Evolutionary conservation across 2,329 filamentous ascomycete species (phyloP), one percentile per base, ranked within the genome.

Genomic region (Talaromyces sp.): DNA sequence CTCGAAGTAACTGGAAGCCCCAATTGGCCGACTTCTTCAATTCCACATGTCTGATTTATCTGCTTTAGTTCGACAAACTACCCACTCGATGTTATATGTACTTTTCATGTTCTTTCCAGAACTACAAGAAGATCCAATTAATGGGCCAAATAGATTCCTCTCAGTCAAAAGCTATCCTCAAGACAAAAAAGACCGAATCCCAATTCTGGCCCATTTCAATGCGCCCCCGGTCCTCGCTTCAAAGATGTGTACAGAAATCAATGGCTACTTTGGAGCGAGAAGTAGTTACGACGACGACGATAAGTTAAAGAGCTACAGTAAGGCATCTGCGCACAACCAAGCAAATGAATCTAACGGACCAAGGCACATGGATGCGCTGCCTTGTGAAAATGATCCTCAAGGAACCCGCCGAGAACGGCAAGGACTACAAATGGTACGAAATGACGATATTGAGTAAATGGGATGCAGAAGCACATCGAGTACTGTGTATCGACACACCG

Each of bases 341-440:
- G 3, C 11, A 9, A 11, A 11, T 11, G 8, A 37, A 23, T 4
- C n/a, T 23, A 16, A 9, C 46, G 55, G 11, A 48, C 4, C 5
- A 18, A 59, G 62, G 62, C 40, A 63, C 50, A n/a, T 63, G 62
- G 62, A 60, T 60, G 42, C 62, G 62, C n/a, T 63, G 62, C 46
- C 58, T 63, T 7, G 62, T 63, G 1, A 63, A 63, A 35, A 63
- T 63, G 62, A 25, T 63, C 23, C 48, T 56, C 12, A 12, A 55
- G 40, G 6, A 60, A 16, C 48, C 40, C 12, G 31, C 37, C 3
- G 23, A 58, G 16, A 37, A 57, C 33, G 62, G 62, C 14, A 63
- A 63, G 54, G 52, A 63, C 39, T 63, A 63, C 42, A 52, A 60
- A 60, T 63, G 62, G 62, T 60, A 60, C 35, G 62, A 63, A 48